Conservation (phyloP, 1,284 basidiomycete species). For the Blastosporella zonata region DNA sequence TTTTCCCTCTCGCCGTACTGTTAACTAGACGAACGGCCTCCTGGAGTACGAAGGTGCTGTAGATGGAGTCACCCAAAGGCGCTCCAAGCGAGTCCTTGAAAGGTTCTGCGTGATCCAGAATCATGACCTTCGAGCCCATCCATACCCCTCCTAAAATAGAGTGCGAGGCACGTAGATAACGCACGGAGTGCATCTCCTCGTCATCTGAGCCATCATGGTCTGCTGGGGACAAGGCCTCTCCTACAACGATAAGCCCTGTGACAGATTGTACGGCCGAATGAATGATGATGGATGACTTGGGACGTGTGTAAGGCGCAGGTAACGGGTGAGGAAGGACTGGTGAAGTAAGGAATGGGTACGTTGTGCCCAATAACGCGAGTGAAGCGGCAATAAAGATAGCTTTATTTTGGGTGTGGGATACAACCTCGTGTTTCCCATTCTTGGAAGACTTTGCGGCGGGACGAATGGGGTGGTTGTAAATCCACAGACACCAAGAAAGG, state of each 20-base stretch:
- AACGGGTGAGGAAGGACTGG: slow-evolving; percentile 58
- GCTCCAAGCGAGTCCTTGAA: slow-evolving; percentile 52
- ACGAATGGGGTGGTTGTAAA: slow-evolving; percentile 19
- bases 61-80: slow-evolving; percentile 74
- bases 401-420: slow-evolving; percentile 28
- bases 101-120: slow-evolving; percentile 38
- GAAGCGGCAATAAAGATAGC: slow-evolving; percentile 32
- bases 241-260: slow-evolving; percentile 81
- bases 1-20: slow-evolving; percentile 36
- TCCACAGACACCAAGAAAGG: slow-evolving; percentile 29
- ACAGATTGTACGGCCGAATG: slow-evolving; percentile 67
- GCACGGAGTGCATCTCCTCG: slow-evolving; percentile 48
- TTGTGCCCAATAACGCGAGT: slow-evolving; percentile 33
- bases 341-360: slow-evolving; percentile 39
- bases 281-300: slow-evolving; percentile 58
- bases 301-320: slow-evolving; percentile 49
- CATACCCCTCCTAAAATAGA: slow-evolving; percentile 88
- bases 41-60: slow-evolving; percentile 81
- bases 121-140: slow-evolving; percentile 54
- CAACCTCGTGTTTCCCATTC: not conserved
- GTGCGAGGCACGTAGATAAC: slow-evolving; percentile 85
- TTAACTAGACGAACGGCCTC: slow-evolving; percentile 74
- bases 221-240: slow-evolving; percentile 53
- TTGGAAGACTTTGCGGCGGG: slow-evolving; percentile 12
- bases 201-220: slow-evolving; percentile 28